Evolutionary conservation across 1,284 basidiomycete species (phyloP), one percentile per base, ranked within the genome.

Genomic region (Salmacisia buchloeana): DNA sequence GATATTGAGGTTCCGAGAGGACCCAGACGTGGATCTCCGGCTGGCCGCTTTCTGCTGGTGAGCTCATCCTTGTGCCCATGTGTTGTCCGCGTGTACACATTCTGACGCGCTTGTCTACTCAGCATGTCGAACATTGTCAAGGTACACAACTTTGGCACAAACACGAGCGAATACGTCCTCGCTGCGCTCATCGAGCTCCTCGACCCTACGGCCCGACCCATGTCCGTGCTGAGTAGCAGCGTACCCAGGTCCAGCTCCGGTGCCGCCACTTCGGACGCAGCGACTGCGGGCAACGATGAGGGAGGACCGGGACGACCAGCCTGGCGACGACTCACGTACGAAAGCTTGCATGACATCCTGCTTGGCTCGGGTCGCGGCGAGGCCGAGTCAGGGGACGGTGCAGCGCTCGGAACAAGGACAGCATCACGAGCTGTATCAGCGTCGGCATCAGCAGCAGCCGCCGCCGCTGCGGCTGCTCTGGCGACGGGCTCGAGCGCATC

Each of bases 151-250:
- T 71, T 75, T 59, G 66, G 70, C 4, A 62, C 69, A 6, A 67
- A 69, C 34, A 71, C 74, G n/a, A 70, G 69, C 31, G 68, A 75
- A 43, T 68, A 66, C 52, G 70, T 74, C 3, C 63, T 78, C 3
- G 68, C 69, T n/a, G 73, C 71, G 23, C 58, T 78, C 35, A 63
- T 73, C 62, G 75, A 74, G 49, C 65, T 77, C 29, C 66, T 75
- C 25, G 70, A 76, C 21, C 59, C 60, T 33, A 39, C 34, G 52
- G 39, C 23, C 13, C 33, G 36, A 23, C 38, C 43, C 33, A 34
- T 52, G 54, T 31, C 29, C 54, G 13, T 54, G 29, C 31, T 29
- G 49, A 21, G 39, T 43, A 18, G 15, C 39, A 18, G 15, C 39
- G 15, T 21, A 9, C 15, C 35, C 35, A 9, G 9, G 9, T 38